phyloP scores from a whole-genome alignment of 768 basidiomycete species.

The Rubroboletus satanas region DNA sequence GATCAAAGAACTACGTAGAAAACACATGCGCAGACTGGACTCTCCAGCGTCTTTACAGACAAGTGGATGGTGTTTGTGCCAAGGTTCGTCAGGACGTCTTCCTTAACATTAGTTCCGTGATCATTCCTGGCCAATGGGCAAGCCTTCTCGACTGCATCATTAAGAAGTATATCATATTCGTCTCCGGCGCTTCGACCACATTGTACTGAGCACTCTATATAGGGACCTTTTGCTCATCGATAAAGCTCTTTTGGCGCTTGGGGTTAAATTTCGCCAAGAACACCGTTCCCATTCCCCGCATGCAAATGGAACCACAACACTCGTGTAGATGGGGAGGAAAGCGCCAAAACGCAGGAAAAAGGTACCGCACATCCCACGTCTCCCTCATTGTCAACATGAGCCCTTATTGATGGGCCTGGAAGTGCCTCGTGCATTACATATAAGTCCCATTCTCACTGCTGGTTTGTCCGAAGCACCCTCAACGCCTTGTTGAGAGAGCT shows the following conservation, averaged over 20 bases:
- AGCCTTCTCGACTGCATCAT: constrained; percentile 7
- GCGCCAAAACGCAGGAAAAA: constrained; percentile 3
- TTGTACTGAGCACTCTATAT: constrained; percentile 2
- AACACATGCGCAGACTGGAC: constrained; percentile 9
- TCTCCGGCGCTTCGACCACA: constrained; percentile 8
- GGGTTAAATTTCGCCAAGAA: constrained; percentile 3
- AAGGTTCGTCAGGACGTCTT: constrained; percentile 17
- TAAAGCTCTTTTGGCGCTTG: constrained; percentile 11
- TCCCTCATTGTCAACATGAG: constrained; percentile 1
- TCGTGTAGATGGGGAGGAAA: background rate
- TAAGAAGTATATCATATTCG: background rate
- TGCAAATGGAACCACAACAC: background rate
- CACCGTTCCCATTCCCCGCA: background rate
- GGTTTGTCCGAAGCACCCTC: background rate
- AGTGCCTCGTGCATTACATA: constrained; percentile 15
- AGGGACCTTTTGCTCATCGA: constrained; percentile 17
- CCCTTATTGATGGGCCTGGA: background rate
- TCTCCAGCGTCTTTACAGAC: constrained; percentile 1
- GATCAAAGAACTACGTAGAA: constrained; percentile 20
- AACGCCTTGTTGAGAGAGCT: background rate
- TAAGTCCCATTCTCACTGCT: background rate
- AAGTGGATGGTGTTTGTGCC: constrained; percentile 2
- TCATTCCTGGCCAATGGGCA: constrained; percentile 9
- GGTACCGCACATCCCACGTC: constrained; percentile 3
- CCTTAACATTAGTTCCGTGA: background rate